phyloP scores from a whole-genome alignment of 345 rosid species.

The Brassica carinata region DNA sequence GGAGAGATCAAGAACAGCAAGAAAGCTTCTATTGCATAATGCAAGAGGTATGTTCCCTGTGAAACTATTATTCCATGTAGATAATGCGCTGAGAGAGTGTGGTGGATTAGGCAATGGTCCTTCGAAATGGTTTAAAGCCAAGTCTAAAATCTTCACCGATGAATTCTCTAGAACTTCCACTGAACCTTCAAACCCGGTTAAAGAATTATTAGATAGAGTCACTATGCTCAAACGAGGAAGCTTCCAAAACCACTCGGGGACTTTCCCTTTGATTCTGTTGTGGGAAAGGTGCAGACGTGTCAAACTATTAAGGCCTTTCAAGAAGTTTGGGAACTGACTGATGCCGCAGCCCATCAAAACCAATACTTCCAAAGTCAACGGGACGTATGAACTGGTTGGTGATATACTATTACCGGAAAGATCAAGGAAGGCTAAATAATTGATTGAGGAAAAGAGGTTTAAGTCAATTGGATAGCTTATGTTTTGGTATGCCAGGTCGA shows the following conservation, averaged over 20 bases:
- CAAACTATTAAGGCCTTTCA: neutral
- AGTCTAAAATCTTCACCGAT: neutral
- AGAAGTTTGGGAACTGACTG: neutral
- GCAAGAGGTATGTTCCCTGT: slow-evolving; percentile 1
- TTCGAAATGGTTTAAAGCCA: neutral
- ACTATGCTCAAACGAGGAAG: neutral
- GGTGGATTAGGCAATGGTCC: slow-evolving; percentile 7
- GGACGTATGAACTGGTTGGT: neutral
- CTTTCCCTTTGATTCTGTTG: neutral
- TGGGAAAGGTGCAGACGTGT: neutral
- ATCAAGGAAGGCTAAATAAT: neutral
- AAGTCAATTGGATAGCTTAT: slow-evolving; percentile 14
- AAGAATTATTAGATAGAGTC: neutral
- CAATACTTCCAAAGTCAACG: neutral
- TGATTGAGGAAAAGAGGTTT: slow-evolving; percentile 1
- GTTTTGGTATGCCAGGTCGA: neutral
- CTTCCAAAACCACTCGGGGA: slow-evolving; percentile 11
- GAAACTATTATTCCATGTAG: slow-evolving; percentile 7
- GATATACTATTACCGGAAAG: slow-evolving; percentile 3
- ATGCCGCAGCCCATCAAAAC: neutral
- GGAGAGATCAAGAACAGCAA: neutral
- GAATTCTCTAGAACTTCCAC: neutral
- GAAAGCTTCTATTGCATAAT: neutral
- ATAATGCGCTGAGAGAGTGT: neutral
- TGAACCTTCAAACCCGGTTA: neutral